Evolutionary conservation across 75 land plant species (phyloP), one percentile per base, ranked within the genome.

Genomic region (Pinus albicaulis): DNA sequence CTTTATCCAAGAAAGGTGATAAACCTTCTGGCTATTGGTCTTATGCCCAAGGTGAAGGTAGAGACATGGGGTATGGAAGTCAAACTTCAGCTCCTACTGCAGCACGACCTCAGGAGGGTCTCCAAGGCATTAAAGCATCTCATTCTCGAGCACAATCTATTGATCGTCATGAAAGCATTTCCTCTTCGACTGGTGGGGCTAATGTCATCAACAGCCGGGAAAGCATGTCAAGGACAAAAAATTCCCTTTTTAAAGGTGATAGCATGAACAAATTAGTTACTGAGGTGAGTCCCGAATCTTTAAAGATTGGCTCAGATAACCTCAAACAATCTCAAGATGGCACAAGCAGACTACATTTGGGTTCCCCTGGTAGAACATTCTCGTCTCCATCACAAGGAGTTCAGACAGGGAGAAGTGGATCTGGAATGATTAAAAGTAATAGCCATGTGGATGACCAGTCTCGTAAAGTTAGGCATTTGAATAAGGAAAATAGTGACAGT

Each of bases 301-400:
- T 22, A 16, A 68, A 22, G 12, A 68, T 68, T 12, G 13, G 4
- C 13, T 36, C 25, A 38, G 52, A 68, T 38, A 41, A 68, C 38
- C 13, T 3, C 48, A 68, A 41, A 68, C 71, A 41, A n/a, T 41
- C 23, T 68, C 38, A 38, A 38, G 71, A 19, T 68, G 71, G 41
- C 24, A 41, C 71, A 68, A 68, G 13, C 53, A 68, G 48, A 22
- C 52, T 68, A 20, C 38, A 44, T 4, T 68, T 41, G 20, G 38
- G 13, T 64, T 64, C 68, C 10, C 68, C 41, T 16, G 14, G 79
- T n/a, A 86, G 91, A 22, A 76, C 92, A 76, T 93, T 94, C 66
- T 86, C 92, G 68, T 95, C 97, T 61, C 98, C 97, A 66, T 83
- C 94, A 93, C 79, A 94, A 26, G 84, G 87, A 71, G 77, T 95